Evolutionary conservation across 148 eudicot genomes (phyloP).

Genomic region (Camellia sinensis): DNA sequence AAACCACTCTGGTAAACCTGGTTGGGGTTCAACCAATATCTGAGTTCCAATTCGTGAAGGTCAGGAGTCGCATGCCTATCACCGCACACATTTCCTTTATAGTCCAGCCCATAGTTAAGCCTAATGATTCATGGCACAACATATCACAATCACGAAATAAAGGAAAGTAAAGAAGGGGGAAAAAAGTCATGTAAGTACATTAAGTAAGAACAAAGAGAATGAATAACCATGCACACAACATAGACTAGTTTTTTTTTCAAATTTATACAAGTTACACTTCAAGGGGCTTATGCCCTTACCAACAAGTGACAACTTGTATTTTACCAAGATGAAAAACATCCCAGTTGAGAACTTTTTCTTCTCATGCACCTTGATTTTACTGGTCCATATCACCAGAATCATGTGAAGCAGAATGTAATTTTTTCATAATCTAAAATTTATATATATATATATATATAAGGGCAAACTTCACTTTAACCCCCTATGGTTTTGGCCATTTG

Average conservation of each 20-base stretch:
- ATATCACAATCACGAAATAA: constrained; percentile 3
- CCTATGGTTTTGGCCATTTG: no score
- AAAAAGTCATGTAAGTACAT: neutral
- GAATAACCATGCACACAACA: neutral
- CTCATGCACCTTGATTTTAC: no score
- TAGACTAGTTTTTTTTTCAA: neutral
- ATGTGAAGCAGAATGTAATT: no score
- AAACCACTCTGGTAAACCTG: constrained; percentile 85
- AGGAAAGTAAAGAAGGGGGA: constrained; percentile 3
- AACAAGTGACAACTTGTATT: neutral
- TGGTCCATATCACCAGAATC: no score
- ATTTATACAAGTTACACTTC: neutral
- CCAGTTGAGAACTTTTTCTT: no score
- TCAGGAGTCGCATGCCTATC: constrained; percentile 67
- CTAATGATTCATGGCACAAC: constrained; percentile 34
- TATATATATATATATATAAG: no score
- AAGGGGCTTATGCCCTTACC: neutral
- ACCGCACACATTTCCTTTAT: constrained; percentile 93
- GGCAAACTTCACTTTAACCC: no score
- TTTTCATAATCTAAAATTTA: no score
- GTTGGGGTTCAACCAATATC: constrained; percentile 90
- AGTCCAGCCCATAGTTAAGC: constrained; percentile 84
- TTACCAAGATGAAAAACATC: neutral
- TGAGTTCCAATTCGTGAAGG: constrained; percentile 76
- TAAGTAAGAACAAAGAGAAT: neutral